These are phyloP conservation scores for Nothophaeocryptopus gaeumannii DNA, from an alignment of 2,329 filamentous ascomycete genomes.

Conservation along the genomic window DNA sequence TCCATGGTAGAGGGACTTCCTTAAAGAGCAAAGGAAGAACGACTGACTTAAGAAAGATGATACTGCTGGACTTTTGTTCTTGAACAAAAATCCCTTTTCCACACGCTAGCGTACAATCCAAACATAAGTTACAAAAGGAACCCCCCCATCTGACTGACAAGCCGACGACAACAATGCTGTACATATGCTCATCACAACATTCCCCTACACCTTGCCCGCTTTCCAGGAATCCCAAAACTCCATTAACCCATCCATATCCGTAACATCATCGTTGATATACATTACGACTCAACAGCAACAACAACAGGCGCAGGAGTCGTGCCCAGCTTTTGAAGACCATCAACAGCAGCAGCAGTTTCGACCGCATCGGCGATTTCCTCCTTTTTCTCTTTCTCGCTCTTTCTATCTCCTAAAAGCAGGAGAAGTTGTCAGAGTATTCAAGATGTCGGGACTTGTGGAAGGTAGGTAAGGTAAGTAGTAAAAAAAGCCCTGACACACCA, in stretches of 20 bases:
- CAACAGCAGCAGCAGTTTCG: slow-evolving; percentile 13
- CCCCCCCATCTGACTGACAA: too few species aligned
- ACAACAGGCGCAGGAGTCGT: background rate
- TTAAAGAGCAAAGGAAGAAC: too few species aligned
- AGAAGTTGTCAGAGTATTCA: slow-evolving; percentile 13
- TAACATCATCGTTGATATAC: background rate
- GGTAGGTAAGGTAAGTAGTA: slow-evolving; percentile 4
- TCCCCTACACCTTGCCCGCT: too few species aligned
- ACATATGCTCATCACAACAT: slow-evolving; percentile 3
- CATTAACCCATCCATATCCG: too few species aligned
- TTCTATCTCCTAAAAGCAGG: slow-evolving; percentile 1
- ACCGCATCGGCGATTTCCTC: slow-evolving; percentile 4
- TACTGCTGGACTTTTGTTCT: too few species aligned
- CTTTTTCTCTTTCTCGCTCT: slow-evolving; percentile 7
- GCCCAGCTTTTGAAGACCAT: slow-evolving; percentile 12
- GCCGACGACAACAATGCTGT: background rate
- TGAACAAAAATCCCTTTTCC: too few species aligned
- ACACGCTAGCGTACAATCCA: too few species aligned
- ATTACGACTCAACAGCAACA: slow-evolving; percentile 7
- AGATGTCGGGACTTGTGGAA: background rate
- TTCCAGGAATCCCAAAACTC: too few species aligned
- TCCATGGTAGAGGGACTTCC: too few species aligned
- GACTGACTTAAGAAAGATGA: too few species aligned
- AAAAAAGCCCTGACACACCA: slow-evolving; percentile 16
- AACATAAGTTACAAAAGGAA: too few species aligned